These are phyloP conservation scores for Ensete glaucum DNA, from an alignment of 176 grass and related monocot genomes.

Conservation along the genomic window DNA sequence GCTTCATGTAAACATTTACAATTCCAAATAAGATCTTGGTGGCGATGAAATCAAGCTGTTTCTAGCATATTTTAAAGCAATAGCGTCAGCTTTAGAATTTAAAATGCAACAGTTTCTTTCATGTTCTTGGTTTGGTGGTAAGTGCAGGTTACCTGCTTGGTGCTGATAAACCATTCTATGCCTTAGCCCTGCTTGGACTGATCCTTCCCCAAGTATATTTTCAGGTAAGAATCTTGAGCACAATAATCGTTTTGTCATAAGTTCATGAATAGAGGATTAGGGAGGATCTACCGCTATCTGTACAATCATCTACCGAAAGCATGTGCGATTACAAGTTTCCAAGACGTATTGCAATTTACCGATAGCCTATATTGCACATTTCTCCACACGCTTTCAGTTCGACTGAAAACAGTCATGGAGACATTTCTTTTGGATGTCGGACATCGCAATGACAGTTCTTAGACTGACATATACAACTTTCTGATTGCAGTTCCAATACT, in stretches of 20 bases:
- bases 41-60: background rate
- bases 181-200: conserved; percentile 50
- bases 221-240: conserved; percentile 30
- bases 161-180: conserved; percentile 55
- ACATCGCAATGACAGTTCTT: background rate
- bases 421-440: background rate
- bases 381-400: too few species aligned
- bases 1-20: background rate
- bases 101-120: background rate
- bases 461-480: background rate
- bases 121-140: conserved; percentile 11
- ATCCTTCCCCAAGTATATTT: conserved; percentile 61
- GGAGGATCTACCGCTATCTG: too few species aligned
- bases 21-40: background rate
- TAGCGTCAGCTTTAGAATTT: background rate
- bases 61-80: background rate
- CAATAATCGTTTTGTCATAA: background rate
- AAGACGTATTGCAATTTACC: too few species aligned
- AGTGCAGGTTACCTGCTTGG: conserved; percentile 51
- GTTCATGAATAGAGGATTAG: too few species aligned
- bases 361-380: too few species aligned
- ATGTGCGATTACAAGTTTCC: too few species aligned
- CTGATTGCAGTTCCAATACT: conserved; percentile 53
- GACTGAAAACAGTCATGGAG: background rate
- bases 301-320: too few species aligned